These are phyloP conservation scores for Pythium scleroteichum DNA, from an alignment of 352 stramenopile genomes.

Conservation along the genomic window DNA sequence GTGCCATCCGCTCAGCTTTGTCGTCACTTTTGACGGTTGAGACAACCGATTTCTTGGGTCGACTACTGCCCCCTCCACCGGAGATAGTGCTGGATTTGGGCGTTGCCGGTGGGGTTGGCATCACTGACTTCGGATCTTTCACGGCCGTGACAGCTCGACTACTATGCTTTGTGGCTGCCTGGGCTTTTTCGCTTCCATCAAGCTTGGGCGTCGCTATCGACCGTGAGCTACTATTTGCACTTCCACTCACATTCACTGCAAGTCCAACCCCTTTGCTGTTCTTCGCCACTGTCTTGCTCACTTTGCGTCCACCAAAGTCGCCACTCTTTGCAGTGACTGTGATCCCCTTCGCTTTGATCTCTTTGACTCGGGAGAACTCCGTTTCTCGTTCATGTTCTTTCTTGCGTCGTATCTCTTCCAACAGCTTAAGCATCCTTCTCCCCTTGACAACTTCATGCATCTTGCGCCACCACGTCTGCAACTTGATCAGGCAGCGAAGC, in stretches of 20 bases:
- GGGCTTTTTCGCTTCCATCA: not conserved
- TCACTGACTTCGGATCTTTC: constrained; percentile 3
- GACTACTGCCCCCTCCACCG: constrained; percentile 5
- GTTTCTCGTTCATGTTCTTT: constrained; percentile 40
- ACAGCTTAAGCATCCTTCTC: constrained; percentile 39
- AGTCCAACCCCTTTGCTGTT: too few relatives aligned
- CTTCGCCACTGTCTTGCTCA: not conserved
- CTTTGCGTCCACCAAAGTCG: not conserved
- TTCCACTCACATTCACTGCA: not conserved
- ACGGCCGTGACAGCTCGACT: not conserved
- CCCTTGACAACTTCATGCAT: constrained; percentile 42
- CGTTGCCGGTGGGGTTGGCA: constrained; percentile 18
- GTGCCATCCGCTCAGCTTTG: constrained; percentile 5
- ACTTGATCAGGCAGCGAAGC: constrained; percentile 52
- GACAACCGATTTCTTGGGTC: constrained; percentile 10
- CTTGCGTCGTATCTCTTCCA: constrained; percentile 54
- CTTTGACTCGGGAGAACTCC: constrained; percentile 22
- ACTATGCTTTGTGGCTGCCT: not conserved
- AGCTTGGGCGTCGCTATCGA: constrained; percentile 1
- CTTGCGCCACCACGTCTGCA: constrained; percentile 62
- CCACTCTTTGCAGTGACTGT: constrained; percentile 1
- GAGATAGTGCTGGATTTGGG: constrained; percentile 8
- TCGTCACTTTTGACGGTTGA: constrained; percentile 8
- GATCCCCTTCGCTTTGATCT: constrained; percentile 6
- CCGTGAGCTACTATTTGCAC: constrained; percentile 4